Conservation (phyloP, 2,329 filamentous ascomycete species). For the Hypoxylon sp. region DNA sequence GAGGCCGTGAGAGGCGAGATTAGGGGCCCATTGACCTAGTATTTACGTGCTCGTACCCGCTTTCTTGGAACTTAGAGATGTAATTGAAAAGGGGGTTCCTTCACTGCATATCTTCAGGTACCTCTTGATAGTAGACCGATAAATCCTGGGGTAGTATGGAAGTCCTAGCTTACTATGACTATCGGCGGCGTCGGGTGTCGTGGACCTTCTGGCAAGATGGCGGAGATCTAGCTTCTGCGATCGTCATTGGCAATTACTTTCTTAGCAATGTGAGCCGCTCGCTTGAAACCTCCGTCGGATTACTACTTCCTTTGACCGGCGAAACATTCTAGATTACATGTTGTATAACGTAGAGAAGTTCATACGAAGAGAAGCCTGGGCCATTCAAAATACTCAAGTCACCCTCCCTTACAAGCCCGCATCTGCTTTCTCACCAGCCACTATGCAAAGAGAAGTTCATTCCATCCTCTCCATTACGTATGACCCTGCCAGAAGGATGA, state of each 20-base stretch:
- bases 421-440: constrained; percentile 34
- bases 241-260: constrained; percentile 15
- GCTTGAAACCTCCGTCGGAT: constrained; percentile 8
- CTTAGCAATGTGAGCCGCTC: constrained; percentile 12
- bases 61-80: neutral
- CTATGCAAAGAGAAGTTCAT: constrained; percentile 20
- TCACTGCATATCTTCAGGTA: neutral
- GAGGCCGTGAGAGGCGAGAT: constrained; percentile 4
- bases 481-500: constrained; percentile 16
- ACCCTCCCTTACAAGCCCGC: neutral
- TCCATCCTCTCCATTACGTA: constrained; percentile 28
- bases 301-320: constrained; percentile 7
- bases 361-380: constrained; percentile 1
- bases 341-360: constrained; percentile 23
- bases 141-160: neutral
- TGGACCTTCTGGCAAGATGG: neutral
- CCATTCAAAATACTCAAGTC: constrained; percentile 4
- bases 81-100: neutral
- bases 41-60: neutral
- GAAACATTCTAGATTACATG: constrained; percentile 16
- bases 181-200: neutral
- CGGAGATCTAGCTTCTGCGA: constrained; percentile 11
- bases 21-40: constrained; percentile 9
- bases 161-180: constrained; percentile 3
- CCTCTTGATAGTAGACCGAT: neutral